Base-by-base conservation (phyloP, 2,329 filamentous ascomycete species). In the Sporothrix phasma region DNA sequence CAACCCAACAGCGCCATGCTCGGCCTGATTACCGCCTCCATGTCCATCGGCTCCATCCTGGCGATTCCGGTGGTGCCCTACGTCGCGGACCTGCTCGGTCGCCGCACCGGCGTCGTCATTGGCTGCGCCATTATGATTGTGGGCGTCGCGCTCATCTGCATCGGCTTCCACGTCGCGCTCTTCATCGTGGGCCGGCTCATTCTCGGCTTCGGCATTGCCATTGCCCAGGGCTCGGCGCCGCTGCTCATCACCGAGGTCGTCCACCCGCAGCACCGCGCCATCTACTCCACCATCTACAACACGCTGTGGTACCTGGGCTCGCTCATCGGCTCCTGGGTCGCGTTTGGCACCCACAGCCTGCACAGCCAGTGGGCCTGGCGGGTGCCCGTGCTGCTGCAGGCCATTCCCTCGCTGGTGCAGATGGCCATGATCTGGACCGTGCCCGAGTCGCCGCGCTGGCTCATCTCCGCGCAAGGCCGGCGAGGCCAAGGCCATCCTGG, bases 21-120 rank as follows among this genome's bases (percentile, higher is more conserved):
- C 34, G 77, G 78, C 56, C 71, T 79, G 26, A 72, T 79, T 45
- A 73, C 74, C 26, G 75, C 75, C 43, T 78, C 78, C 69, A 76
- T 79, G 74, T 75, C 76, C 37, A 74, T 80, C 60, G 79, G 79
- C 65, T 76, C 74, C 13, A 72, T 81, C 59, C 72, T 74, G 13
- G 77, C 78, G 47, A 73, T 80, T 19, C 76, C 77, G 2, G 71
- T 78, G 53, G 76, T 77, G 4, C 78, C 79, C 5, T 80, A 78
- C 71, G 73, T 73, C 11, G 76, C 78, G 7, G 79, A 81, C 71
- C 65, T 73, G 19, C 71, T 79, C 19, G 79, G 79, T 13, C 75
- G 79, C 24, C 73, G 76, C 45, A 72, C 73, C 66, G 78, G 77
- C 58, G 76, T 81, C 64, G 73, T 79, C 43, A 76, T 78, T 66